These are phyloP conservation scores for Coemansia nantahalensis DNA, from an alignment of 192 early-diverging fungal genomes.

Conservation along the genomic window DNA sequence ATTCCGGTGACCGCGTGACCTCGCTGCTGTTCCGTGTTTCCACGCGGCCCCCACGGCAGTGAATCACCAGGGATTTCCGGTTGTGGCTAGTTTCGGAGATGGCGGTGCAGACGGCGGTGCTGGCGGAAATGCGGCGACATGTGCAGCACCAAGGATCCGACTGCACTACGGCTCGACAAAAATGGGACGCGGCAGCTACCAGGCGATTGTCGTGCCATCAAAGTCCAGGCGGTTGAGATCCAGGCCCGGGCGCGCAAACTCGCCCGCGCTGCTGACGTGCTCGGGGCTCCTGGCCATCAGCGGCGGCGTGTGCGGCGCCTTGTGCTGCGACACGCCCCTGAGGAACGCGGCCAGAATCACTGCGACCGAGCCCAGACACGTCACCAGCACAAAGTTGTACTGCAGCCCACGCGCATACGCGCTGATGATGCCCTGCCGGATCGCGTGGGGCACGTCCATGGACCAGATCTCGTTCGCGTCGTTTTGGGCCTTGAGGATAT, in stretches of 20 bases:
- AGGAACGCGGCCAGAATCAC: conserved; percentile 38
- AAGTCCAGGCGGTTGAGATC: conserved; percentile 28
- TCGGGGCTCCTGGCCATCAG: conserved; percentile 1
- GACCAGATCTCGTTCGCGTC: conserved; percentile 48
- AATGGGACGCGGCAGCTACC: conserved; percentile 1
- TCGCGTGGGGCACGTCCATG: conserved; percentile 24
- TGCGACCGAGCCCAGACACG: conserved; percentile 31
- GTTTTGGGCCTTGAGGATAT: conserved; percentile 44
- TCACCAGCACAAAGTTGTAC: conserved; percentile 45
- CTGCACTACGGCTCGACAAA: no score
- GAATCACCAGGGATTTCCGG: no score
- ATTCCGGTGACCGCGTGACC: no score
- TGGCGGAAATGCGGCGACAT: neutral
- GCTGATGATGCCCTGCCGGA: conserved; percentile 36
- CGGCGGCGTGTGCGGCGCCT: conserved; percentile 27
- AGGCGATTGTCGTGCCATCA: conserved; percentile 10
- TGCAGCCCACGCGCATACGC: conserved; percentile 50
- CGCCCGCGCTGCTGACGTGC: conserved; percentile 9
- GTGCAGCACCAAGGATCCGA: no score
- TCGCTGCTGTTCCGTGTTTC: no score
- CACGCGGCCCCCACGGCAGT: no score
- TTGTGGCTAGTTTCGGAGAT: no score
- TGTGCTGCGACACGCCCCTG: conserved; percentile 42
- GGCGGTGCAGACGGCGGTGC: neutral
- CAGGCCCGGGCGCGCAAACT: conserved; percentile 30